A percentile compares a stretch with the other conserved stretches of the same genome.
Evolutionary conservation across 2,329 filamentous ascomycete species (phyloP).

Genomic region (Paecilomyces niveus): DNA sequence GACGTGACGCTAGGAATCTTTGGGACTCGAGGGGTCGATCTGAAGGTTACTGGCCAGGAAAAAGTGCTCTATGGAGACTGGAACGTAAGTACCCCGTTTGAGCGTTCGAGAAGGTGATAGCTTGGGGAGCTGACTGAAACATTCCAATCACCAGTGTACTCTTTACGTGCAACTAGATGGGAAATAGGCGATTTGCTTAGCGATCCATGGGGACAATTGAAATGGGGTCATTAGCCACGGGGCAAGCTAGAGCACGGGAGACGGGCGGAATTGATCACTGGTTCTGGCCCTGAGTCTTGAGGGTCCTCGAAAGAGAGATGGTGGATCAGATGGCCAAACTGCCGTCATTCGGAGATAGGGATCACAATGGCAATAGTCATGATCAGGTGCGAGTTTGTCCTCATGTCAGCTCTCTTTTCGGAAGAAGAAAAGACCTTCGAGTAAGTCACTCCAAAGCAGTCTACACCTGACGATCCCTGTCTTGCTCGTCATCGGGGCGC

Average conservation of each 20-base stretch:
- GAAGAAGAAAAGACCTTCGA: not conserved
- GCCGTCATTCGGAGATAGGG: not conserved
- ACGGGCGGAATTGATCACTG: not conserved
- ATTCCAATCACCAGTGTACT: not conserved
- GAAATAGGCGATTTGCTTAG: not conserved
- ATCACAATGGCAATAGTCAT: not conserved
- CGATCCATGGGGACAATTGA: not conserved
- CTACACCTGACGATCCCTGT: not conserved
- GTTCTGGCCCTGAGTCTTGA: not conserved
- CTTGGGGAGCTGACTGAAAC: not conserved
- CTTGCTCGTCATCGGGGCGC: not conserved
- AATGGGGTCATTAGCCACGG: not conserved
- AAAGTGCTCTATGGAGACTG: constrained; percentile 5
- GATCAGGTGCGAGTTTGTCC: not conserved
- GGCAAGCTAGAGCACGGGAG: not conserved
- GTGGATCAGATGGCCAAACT: not conserved
- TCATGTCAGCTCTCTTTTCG: not conserved
- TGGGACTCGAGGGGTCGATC: constrained; percentile 30
- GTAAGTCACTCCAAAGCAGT: not conserved
- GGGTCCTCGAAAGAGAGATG: not conserved
- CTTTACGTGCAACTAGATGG: not conserved
- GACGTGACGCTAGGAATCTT: constrained; percentile 19
- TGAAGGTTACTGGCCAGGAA: constrained; percentile 5
- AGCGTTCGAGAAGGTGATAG: not conserved
- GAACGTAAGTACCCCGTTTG: not conserved